Percentiles rank a stretch among this genome's conserved stretches.
These are phyloP conservation scores for Leptodermis oblonga DNA, from an alignment of 257 asterid genomes.

Conservation along the genomic window DNA sequence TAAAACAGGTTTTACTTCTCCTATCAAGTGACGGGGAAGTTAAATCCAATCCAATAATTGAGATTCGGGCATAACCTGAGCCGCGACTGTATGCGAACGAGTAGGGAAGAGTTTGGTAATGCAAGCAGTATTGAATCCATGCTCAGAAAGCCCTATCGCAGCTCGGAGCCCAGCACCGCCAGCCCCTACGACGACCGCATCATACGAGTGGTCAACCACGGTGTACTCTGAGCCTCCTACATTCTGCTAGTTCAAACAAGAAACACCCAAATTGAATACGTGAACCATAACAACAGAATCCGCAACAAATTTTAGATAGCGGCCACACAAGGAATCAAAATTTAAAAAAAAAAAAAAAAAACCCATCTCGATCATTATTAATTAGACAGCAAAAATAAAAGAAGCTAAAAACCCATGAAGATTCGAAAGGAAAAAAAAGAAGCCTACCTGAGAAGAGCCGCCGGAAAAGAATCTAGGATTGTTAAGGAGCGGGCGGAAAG, in stretches of 20 bases:
- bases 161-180: slow-evolving; percentile 99
- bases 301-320: neutral
- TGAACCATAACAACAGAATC: neutral
- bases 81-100: slow-evolving; percentile 98
- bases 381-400: too few relatives aligned
- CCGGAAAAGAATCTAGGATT: slow-evolving; percentile 53
- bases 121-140: slow-evolving; percentile 98
- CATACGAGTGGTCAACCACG: slow-evolving; percentile 95
- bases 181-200: slow-evolving; percentile 98
- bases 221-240: slow-evolving; percentile 70
- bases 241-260: slow-evolving; percentile 33
- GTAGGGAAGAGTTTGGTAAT: slow-evolving; percentile 96
- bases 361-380: too few relatives aligned
- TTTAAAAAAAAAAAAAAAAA: neutral
- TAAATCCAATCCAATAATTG: neutral
- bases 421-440: neutral
- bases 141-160: slow-evolving; percentile 96
- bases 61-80: slow-evolving; percentile 50
- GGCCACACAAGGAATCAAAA: neutral
- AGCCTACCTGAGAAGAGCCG: slow-evolving; percentile 34
- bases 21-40: too few relatives aligned
- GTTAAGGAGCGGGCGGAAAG: slow-evolving; percentile 29
- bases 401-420: neutral
- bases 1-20: too few relatives aligned
- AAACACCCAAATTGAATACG: neutral